Percentiles rank a stretch among this genome's conserved stretches.
phyloP scores from a whole-genome alignment of 2,329 filamentous ascomycete genomes.

The Emmonsia crescens region DNA sequence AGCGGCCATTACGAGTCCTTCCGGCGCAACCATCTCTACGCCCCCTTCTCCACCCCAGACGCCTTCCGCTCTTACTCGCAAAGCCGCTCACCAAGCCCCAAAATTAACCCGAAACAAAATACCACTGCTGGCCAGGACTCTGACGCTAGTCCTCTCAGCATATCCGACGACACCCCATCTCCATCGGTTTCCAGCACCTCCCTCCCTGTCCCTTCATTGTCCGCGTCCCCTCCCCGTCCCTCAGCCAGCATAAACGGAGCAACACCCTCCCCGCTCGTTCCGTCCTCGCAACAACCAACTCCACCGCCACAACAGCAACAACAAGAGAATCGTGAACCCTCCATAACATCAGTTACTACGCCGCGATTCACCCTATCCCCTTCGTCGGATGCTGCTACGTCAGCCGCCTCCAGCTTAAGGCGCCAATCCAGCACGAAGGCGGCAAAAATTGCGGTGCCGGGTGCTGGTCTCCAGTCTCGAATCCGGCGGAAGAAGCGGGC shows the following conservation, averaged over 20 bases:
- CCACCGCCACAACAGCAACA: conserved; percentile 4
- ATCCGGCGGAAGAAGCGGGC: conserved; percentile 44
- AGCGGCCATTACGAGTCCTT: conserved; percentile 98
- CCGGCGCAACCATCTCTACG: conserved; percentile 66
- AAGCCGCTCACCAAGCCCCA: conserved; percentile 46
- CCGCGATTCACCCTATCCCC: neutral
- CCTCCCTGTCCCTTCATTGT: conserved; percentile 11
- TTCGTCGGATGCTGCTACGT: neutral
- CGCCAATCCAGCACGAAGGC: conserved; percentile 18
- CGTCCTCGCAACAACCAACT: neutral
- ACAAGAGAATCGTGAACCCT: neutral
- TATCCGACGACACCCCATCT: conserved; percentile 23
- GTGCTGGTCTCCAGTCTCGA: neutral
- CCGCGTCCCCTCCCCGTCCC: conserved; percentile 12
- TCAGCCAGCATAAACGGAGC: conserved; percentile 3
- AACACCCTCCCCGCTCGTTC: neutral
- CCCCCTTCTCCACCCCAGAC: conserved; percentile 73
- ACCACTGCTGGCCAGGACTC: conserved; percentile 14
- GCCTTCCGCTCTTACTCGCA: conserved; percentile 65
- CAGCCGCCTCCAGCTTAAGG: neutral
- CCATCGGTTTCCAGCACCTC: conserved; percentile 25
- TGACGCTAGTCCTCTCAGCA: conserved; percentile 21
- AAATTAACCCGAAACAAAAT: conserved; percentile 30
- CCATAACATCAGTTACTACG: neutral
- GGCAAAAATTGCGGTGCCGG: conserved; percentile 11